Evolutionary conservation across 345 rosid species (phyloP).

Genomic region (Corymbia maculata): DNA sequence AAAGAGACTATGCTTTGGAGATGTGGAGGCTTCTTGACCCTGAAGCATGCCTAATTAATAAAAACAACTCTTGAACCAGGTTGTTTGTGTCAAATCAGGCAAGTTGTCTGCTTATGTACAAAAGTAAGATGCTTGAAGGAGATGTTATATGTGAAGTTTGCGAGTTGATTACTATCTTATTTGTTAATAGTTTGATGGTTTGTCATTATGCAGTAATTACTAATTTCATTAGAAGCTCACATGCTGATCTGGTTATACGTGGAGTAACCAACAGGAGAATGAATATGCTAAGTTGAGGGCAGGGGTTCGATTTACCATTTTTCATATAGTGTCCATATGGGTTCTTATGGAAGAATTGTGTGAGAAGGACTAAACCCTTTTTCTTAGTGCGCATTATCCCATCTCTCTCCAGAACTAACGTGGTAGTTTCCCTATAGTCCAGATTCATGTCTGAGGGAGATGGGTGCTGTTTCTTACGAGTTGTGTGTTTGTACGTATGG

Average conservation of each 20-base stretch:
- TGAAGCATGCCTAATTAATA: conserved; percentile 58
- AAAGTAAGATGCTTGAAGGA: not conserved
- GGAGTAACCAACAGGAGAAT: not conserved
- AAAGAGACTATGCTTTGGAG: conserved; percentile 97
- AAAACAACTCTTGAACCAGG: conserved; percentile 68
- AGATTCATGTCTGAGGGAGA: not conserved
- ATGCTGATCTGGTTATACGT: not conserved
- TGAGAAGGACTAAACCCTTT: not conserved
- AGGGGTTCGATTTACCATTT: not conserved
- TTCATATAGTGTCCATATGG: not conserved
- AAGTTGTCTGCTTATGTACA: conserved; percentile 3
- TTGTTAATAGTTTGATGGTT: not conserved
- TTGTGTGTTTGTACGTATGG: not conserved
- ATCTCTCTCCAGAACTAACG: not conserved
- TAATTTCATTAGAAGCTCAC: not conserved
- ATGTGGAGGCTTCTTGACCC: conserved; percentile 99
- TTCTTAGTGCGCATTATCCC: not conserved
- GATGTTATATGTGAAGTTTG: not conserved
- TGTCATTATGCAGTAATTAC: not conserved
- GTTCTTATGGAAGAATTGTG: not conserved
- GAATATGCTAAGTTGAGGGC: not conserved
- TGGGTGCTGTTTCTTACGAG: not conserved
- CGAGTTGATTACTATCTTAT: not conserved
- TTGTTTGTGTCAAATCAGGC: conserved; percentile 94
- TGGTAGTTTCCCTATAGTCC: not conserved